Evolutionary conservation across 78 protist species (phyloP).

Genomic region (Polysphondylium violaceum): DNA sequence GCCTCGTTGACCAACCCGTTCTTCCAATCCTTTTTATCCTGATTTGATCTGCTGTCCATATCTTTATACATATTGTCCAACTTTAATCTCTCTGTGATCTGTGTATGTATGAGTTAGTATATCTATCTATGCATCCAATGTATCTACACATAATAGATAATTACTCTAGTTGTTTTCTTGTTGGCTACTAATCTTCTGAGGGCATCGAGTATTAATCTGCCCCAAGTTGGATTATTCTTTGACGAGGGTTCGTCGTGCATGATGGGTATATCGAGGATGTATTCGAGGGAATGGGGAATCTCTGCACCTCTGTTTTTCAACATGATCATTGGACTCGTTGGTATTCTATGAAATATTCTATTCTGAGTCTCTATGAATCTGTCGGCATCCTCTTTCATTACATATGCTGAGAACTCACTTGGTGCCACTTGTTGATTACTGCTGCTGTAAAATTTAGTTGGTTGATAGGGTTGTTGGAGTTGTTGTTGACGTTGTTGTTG

Average conservation of each 20-base stretch:
- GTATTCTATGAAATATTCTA: constrained; percentile 20
- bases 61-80: constrained; percentile 68
- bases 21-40: constrained; percentile 66
- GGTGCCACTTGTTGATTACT: constrained; percentile 8
- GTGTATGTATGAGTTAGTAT: not conserved
- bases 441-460: too few species aligned
- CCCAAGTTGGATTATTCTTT: constrained; percentile 69
- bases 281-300: constrained; percentile 46
- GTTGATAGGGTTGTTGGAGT: not conserved
- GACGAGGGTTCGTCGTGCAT: constrained; percentile 73
- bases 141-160: not conserved
- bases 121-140: not conserved
- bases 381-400: not conserved
- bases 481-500: constrained; percentile 12
- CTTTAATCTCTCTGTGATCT: constrained; percentile 57
- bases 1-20: constrained; percentile 49
- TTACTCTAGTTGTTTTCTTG: constrained; percentile 53
- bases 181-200: constrained; percentile 56
- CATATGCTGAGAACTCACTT: constrained; percentile 1
- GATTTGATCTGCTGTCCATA: constrained; percentile 30
- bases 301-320: constrained; percentile 57
- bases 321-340: constrained; percentile 1
- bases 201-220: constrained; percentile 53
- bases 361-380: constrained; percentile 15
- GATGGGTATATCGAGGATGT: constrained; percentile 48